Conservation (phyloP, 2,329 filamentous ascomycete species). For the Penicillium sp. region DNA sequence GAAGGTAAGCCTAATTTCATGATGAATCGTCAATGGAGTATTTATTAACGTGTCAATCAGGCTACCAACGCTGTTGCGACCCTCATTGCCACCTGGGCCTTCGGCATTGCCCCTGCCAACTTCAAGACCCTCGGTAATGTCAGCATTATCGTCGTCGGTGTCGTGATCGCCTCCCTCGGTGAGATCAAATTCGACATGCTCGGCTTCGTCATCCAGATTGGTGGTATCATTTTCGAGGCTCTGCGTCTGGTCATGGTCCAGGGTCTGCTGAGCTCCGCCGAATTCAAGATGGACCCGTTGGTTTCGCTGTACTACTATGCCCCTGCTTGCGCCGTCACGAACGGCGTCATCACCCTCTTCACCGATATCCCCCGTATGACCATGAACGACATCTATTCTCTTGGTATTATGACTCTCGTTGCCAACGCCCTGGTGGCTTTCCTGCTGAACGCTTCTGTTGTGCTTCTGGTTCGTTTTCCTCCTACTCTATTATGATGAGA, state of each 20-base stretch:
- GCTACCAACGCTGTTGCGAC: constrained; percentile 92
- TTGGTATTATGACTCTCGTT: constrained; percentile 60
- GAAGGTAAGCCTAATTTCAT: constrained; percentile 56
- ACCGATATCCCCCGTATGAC: constrained; percentile 61
- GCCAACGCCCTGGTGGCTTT: constrained; percentile 70
- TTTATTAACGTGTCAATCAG: constrained; percentile 39
- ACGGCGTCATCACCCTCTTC: constrained; percentile 60
- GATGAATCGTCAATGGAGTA: background rate
- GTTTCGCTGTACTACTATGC: constrained; percentile 84
- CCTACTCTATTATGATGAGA: background rate
- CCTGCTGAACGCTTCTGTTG: constrained; percentile 70
- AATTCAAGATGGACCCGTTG: constrained; percentile 81
- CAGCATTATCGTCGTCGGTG: constrained; percentile 85
- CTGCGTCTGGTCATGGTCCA: constrained; percentile 76
- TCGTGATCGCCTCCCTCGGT: constrained; percentile 85
- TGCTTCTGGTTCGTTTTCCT: constrained; percentile 61
- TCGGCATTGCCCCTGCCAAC: constrained; percentile 76
- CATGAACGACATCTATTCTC: constrained; percentile 63
- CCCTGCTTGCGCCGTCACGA: constrained; percentile 72
- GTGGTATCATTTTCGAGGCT: constrained; percentile 70
- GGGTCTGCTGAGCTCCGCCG: constrained; percentile 64
- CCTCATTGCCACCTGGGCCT: constrained; percentile 76
- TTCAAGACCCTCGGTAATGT: constrained; percentile 84
- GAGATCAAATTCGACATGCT: constrained; percentile 76
- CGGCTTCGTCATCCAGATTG: constrained; percentile 63